Evolutionary conservation across 73 alveolate genomes (phyloP).

Genomic region (Paramecium biaurelia): DNA sequence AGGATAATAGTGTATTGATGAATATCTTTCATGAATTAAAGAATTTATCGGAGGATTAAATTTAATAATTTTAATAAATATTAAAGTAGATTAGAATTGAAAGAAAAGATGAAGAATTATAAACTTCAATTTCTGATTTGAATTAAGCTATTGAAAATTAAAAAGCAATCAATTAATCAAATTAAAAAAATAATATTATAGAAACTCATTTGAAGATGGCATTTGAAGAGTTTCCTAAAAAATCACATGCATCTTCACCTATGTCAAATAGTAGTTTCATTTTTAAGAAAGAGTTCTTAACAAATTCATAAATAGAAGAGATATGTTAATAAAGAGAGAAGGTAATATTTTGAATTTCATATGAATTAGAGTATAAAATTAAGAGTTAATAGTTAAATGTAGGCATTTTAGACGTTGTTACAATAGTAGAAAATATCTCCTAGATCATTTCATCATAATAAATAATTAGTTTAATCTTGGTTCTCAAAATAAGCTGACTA

Average conservation of each 20-base stretch:
- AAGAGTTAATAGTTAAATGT: background rate
- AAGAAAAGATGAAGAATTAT: background rate
- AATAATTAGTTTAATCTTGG: background rate
- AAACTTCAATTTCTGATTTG: background rate
- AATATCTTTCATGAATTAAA: background rate
- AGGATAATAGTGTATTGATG: background rate
- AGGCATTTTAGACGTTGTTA: background rate
- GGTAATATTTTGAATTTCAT: background rate
- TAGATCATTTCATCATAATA: slow-evolving; percentile 9
- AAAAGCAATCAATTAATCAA: background rate
- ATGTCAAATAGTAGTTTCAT: background rate
- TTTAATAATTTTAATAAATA: background rate
- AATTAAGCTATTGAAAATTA: background rate
- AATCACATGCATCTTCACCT: background rate
- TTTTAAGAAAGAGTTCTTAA: background rate
- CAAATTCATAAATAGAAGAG: background rate
- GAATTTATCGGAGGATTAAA: background rate
- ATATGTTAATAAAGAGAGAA: background rate
- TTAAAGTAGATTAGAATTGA: background rate
- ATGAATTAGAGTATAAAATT: background rate
- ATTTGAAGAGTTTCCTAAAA: background rate
- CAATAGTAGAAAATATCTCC: slow-evolving; percentile 16
- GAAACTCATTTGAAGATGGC: slow-evolving; percentile 24
- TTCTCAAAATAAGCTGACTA: background rate
- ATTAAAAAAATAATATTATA: background rate